Evolutionary conservation across 495 filamentous ascomycete genomes (phyloP), one percentile per base, ranked within the genome.

Genomic region (Aspergillus affinis): DNA sequence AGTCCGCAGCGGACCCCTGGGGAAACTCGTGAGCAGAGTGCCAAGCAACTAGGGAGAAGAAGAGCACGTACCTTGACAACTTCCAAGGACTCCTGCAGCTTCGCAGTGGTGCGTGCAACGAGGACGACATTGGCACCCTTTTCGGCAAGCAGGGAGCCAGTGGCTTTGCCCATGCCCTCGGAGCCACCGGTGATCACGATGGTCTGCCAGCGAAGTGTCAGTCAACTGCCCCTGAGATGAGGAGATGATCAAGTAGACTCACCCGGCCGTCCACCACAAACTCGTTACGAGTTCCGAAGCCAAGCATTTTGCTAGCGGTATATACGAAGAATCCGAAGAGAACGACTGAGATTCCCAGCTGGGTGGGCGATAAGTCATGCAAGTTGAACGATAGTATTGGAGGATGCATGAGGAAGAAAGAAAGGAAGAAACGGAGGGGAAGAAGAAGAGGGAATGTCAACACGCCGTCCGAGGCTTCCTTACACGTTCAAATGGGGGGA

Each of bases 131-230:
- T 88, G 52, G 95, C 95, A 61, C 94, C 94, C 78, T 91, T 94
- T 55, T 77, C 72, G 5, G 94, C 83, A 19, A 98, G 82, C 57
- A 90, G 81, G 20, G 82, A 78, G 4, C 86, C 93, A 18, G 88
- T 83, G 50, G 81, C 84, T 66, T 81, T 84, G 61, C 94, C 94
- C 89, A 97, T 90, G 52, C 94, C 94, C 69, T 96, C 89, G 1
- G 95, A 98, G 55, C 86, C 93, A 45, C 94, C 94, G 13, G 94
- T 98, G 55, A 98, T 79, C 21, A 98, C 75, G 58, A 94, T 82
- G 6, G 90, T 94, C 91, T 93, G 49, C 18, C 57, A 62, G 9
- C 36, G 46, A 55, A 29, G 41, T 51, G 18, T n/a, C n/a, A 51
- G 47, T 63, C 32, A 72, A 71, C 41, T 57, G 46, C 20, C 27